These are phyloP conservation scores for Bimuria novae-zelandiae DNA, from an alignment of 2,329 filamentous ascomycete species.

Conservation along the genomic window DNA sequence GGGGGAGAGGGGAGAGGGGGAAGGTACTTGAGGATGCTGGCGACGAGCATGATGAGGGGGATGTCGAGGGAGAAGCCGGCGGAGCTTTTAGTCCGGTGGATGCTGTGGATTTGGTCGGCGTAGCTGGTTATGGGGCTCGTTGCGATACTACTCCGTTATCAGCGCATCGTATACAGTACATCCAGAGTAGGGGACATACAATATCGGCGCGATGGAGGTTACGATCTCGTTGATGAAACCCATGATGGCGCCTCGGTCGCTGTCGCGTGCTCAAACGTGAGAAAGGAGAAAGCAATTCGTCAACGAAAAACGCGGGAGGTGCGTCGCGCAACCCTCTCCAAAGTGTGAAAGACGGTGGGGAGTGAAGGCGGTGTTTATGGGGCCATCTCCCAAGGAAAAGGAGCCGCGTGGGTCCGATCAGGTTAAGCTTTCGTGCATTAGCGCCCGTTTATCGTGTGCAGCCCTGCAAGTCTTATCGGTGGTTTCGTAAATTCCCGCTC, in stretches of 20 bases:
- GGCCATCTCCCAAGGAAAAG: no score
- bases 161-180: slow-evolving; percentile 3
- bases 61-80: slow-evolving; percentile 70
- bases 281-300: no score
- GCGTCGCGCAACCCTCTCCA: no score
- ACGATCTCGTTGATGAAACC: slow-evolving; percentile 43
- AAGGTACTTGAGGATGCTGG: slow-evolving; percentile 65
- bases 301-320: no score
- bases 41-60: slow-evolving; percentile 68
- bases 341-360: no score
- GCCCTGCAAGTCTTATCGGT: background rate
- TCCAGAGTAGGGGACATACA: slow-evolving; percentile 29
- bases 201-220: slow-evolving; percentile 45
- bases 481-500: no score
- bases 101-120: slow-evolving; percentile 68
- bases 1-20: background rate
- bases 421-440: no score
- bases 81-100: slow-evolving; percentile 63
- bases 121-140: slow-evolving; percentile 68
- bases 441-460: no score
- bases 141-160: slow-evolving; percentile 56
- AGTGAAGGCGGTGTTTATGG: no score
- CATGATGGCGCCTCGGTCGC: slow-evolving; percentile 24
- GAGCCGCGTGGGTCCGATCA: no score
- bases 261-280: no score